Conservation (phyloP, 306 rosid species). For the Trichosanthes truncata region DNA sequence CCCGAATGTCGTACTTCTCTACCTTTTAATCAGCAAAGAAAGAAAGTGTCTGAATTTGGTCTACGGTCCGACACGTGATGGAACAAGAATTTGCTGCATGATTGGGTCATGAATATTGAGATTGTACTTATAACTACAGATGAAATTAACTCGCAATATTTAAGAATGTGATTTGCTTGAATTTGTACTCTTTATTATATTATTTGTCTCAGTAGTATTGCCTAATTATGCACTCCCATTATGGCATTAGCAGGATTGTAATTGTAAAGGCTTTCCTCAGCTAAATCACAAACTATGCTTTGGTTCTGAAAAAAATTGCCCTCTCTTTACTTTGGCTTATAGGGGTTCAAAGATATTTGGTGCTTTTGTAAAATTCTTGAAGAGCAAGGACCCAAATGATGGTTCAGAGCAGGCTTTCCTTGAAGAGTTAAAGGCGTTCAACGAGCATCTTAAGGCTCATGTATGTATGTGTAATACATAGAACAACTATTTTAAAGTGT, state of each 20-base stretch:
- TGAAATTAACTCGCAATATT: too few species aligned
- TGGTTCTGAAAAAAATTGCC: background rate
- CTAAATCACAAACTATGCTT: background rate
- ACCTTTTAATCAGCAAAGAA: too few species aligned
- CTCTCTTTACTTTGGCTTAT: background rate
- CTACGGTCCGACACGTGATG: too few species aligned
- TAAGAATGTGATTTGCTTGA: background rate
- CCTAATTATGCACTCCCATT: background rate
- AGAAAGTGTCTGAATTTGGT: too few species aligned
- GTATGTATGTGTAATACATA: constrained; percentile 27
- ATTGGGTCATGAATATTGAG: too few species aligned
- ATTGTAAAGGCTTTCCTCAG: background rate
- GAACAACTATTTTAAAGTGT: background rate
- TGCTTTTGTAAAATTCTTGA: constrained; percentile 50
- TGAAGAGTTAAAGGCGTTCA: constrained; percentile 57
- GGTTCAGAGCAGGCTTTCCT: constrained; percentile 78
- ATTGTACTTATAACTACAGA: too few species aligned
- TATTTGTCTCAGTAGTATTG: background rate
- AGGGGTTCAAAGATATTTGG: constrained; percentile 83
- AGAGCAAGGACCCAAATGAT: constrained; percentile 81
- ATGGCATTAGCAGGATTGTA: background rate
- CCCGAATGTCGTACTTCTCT: too few species aligned
- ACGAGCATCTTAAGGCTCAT: constrained; percentile 74
- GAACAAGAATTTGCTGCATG: too few species aligned
- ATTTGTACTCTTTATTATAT: background rate